These are phyloP conservation scores for Stephanodiscus minutulus DNA, from an alignment of 108 stramenopile species.

Conservation along the genomic window DNA sequence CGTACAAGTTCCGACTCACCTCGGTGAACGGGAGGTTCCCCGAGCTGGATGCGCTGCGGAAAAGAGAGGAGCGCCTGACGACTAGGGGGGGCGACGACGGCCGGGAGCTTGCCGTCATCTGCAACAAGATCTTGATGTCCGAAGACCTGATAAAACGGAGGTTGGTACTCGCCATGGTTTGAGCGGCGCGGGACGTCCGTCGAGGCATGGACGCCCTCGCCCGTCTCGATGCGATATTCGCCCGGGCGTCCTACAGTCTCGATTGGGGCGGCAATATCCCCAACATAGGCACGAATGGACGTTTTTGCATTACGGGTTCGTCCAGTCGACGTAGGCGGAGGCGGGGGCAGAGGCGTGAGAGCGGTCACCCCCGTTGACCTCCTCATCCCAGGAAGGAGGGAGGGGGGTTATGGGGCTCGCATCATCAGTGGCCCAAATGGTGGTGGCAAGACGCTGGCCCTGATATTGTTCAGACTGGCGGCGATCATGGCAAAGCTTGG, in stretches of 20 bases:
- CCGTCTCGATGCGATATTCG: conserved; percentile 72
- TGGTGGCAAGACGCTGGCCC: conserved; percentile 78
- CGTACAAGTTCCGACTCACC: conserved; percentile 64
- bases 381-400: conserved; percentile 35
- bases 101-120: conserved; percentile 43
- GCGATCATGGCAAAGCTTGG: conserved; percentile 53
- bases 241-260: conserved; percentile 70
- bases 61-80: conserved; percentile 49
- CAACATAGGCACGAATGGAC: conserved; percentile 29
- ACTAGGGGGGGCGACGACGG: conserved; percentile 3
- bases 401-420: conserved; percentile 38
- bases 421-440: conserved; percentile 78
- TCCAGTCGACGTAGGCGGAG: conserved; percentile 64
- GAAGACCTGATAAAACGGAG: conserved; percentile 50
- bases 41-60: conserved; percentile 46
- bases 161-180: conserved; percentile 46
- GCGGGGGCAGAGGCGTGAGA: not conserved
- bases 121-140: conserved; percentile 48
- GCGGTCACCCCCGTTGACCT: conserved; percentile 67
- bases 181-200: conserved; percentile 44
- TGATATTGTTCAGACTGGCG: conserved; percentile 80
- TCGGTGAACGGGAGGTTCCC: conserved; percentile 54
- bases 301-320: conserved; percentile 48
- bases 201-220: conserved; percentile 55
- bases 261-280: conserved; percentile 58